Evolutionary conservation across 176 grass and related monocot species (phyloP).

Genomic region (Avena insularis): DNA sequence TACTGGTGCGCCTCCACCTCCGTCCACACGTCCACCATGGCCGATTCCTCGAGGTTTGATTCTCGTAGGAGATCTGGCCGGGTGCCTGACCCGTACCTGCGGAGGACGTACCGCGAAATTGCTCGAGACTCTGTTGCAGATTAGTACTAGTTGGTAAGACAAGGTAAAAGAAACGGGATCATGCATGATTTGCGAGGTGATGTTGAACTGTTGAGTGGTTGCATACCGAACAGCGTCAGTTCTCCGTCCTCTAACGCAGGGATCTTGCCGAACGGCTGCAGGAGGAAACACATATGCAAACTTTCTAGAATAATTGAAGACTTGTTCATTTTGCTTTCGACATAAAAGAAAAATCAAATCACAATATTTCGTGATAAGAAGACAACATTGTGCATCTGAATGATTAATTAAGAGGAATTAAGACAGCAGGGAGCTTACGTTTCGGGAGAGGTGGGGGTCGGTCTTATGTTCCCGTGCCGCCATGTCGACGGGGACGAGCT

Average conservation of each 20-base stretch:
- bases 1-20: not conserved
- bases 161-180: not conserved
- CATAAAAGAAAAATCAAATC: too few relatives aligned
- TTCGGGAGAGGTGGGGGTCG: constrained; percentile 1
- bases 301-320: not conserved
- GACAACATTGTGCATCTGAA: not conserved
- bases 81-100: constrained; percentile 26
- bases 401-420: not conserved
- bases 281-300: constrained; percentile 38
- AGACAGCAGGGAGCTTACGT: not conserved
- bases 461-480: not conserved
- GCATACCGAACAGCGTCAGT: constrained; percentile 34
- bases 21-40: not conserved
- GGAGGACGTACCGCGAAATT: constrained; percentile 27
- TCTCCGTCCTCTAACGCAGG: constrained; percentile 43
- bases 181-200: not conserved
- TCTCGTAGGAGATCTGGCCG: too few relatives aligned
- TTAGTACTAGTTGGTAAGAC: not conserved
- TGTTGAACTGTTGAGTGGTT: not conserved
- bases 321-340: too few relatives aligned
- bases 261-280: constrained; percentile 55
- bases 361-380: too few relatives aligned
- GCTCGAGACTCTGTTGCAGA: constrained; percentile 34
- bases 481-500: constrained; percentile 47
- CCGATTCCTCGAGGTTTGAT: too few relatives aligned